Evolutionary conservation across 2,329 filamentous ascomycete genomes (phyloP), one percentile per base, ranked within the genome.

Genomic region (Pezicula neosporulosa): DNA sequence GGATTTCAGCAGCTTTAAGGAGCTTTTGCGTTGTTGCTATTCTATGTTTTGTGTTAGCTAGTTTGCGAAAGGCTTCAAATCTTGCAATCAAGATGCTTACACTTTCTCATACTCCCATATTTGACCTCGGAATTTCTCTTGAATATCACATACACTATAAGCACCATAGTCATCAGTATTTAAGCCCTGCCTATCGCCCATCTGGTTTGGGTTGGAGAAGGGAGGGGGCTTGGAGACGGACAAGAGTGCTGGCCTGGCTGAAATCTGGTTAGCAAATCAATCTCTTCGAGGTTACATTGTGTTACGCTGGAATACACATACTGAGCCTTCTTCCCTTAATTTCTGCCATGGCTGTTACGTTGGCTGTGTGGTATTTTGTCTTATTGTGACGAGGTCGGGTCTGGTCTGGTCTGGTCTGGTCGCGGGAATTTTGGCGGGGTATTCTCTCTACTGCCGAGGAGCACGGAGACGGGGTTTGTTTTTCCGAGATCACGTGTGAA

Each of bases 71-170:
- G 24, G 21, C n/a, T 30, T 27, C 15, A n/a, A 42, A 33, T 44
- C 43, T 19, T 19, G 49, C 13, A 41, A 4, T 19, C 42, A 35
- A 48, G 55, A 49, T 35, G 42, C 74, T 53, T 76, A 89, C 85
- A 97, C 80, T 67, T 88, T 90, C 57, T 89, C 82, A 66, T 92
- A 97, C 66, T 95, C 86, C 72, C 86, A 82, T 63, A 97, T 96
- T 50, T 85, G 86, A 8, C 77, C 76, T 55, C 90, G 82, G 72
- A 97, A 97, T 70, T 91, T 95, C 61, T 97, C 93, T 73, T 97
- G 93, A 57, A 97, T 78, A 66, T 97, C 93, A 74, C 93, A 97
- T 66, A 97, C 82, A 64, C 92, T 97, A 46, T 27, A 21, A 21
- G 5, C 21, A 9, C 28, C 18, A 10, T 15, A 41, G 36, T 42